Evolutionary conservation across 2,329 filamentous ascomycete genomes (phyloP).

Genomic region (Aspergillus uvarum): DNA sequence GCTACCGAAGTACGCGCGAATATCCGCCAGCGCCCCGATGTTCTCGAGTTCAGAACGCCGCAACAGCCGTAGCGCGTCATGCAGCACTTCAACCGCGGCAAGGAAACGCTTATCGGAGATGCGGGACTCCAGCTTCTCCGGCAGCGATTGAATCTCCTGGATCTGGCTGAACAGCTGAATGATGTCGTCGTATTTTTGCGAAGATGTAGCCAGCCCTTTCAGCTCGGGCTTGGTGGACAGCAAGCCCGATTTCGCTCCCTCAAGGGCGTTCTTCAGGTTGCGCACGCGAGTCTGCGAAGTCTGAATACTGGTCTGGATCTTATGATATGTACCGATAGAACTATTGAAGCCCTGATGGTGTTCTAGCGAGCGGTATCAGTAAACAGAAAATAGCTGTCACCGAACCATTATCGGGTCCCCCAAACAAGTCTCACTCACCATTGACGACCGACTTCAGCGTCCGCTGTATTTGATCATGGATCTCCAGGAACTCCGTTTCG

Average conservation of each 20-base stretch:
- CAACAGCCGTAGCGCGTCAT: constrained; percentile 80
- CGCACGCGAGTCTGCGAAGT: constrained; percentile 83
- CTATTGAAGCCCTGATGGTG: constrained; percentile 99
- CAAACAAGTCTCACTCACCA: constrained; percentile 36
- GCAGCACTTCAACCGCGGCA: constrained; percentile 85
- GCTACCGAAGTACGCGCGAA: constrained; percentile 84
- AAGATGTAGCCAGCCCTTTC: constrained; percentile 81
- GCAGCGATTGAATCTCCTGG: constrained; percentile 83
- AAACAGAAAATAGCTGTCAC: too few relatives aligned
- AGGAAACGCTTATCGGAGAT: constrained; percentile 97
- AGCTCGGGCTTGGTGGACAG: constrained; percentile 86
- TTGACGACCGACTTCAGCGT: constrained; percentile 94
- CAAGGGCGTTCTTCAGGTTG: constrained; percentile 76
- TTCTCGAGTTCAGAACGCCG: constrained; percentile 85
- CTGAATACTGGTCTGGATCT: constrained; percentile 92
- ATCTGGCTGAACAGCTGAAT: constrained; percentile 79
- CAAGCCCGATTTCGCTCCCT: constrained; percentile 75
- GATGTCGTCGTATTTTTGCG: constrained; percentile 86
- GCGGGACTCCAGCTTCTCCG: constrained; percentile 86
- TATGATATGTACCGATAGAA: constrained; percentile 97
- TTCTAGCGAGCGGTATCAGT: constrained; percentile 51
- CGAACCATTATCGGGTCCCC: too few relatives aligned
- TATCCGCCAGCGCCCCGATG: constrained; percentile 82
- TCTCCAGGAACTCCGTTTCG: constrained; percentile 78
- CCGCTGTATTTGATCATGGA: constrained; percentile 84